A percentile compares a stretch with the other conserved stretches of the same genome.
Conservation (phyloP, 2,329 filamentous ascomycete genomes). For the Arthrinium puccinioides region DNA sequence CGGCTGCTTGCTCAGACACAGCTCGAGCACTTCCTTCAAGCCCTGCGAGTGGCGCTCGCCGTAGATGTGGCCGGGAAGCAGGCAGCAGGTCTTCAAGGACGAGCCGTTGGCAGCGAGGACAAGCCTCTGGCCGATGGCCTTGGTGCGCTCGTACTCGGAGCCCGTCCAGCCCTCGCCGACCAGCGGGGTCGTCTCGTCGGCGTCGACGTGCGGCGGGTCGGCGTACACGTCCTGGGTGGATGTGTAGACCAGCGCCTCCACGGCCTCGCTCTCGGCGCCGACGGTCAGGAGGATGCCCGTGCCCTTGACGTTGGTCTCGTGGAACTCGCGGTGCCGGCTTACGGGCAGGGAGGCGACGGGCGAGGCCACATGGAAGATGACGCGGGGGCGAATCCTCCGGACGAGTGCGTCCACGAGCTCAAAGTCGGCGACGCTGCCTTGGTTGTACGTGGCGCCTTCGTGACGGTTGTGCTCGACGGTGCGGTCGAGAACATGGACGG, state of each 20-base stretch:
- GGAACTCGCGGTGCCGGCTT: constrained; percentile 10
- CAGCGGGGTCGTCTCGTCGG: constrained; percentile 17
- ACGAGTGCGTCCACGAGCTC: constrained; percentile 12
- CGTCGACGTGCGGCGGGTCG: constrained; percentile 13
- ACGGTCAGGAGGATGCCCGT: constrained; percentile 19
- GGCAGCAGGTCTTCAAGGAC: constrained; percentile 14
- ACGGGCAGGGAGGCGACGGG: constrained; percentile 17
- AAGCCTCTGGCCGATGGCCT: constrained; percentile 22
- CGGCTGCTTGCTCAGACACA: constrained; percentile 12
- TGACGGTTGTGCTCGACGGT: constrained; percentile 15
- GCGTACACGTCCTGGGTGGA: constrained; percentile 21
- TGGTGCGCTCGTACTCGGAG: constrained; percentile 19
- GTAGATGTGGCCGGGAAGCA: constrained; percentile 24
- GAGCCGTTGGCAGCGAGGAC: constrained; percentile 21
- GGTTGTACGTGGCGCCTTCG: constrained; percentile 15
- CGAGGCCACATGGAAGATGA: constrained; percentile 25
- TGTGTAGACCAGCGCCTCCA: constrained; percentile 24
- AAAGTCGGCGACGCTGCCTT: constrained; percentile 17
- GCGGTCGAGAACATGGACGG: constrained; percentile 22
- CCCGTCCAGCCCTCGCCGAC: constrained; percentile 5
- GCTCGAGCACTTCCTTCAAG: constrained; percentile 15
- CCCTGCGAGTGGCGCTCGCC: constrained; percentile 23
- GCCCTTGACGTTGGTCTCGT: constrained; percentile 22
- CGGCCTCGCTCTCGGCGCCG: constrained; percentile 10
- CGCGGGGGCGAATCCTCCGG: constrained; percentile 13